Evolutionary conservation across 306 rosid genomes (phyloP).

Genomic region (Begonia fuchsioides): DNA sequence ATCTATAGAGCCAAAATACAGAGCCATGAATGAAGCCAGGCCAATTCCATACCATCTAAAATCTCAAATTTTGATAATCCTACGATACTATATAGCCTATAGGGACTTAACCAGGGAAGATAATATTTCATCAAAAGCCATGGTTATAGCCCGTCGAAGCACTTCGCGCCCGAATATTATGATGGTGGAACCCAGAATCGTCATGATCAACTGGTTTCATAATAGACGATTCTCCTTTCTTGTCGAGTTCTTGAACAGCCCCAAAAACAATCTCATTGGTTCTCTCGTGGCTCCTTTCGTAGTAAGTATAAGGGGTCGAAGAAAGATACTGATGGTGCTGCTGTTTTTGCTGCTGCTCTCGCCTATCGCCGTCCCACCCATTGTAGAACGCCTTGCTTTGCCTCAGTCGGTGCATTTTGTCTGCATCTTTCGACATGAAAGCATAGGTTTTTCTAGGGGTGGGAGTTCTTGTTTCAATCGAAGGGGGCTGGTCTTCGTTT

Average conservation of each 20-base stretch:
- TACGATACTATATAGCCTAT: no score
- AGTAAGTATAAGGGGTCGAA: conserved; percentile 48
- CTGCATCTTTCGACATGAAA: conserved; percentile 81
- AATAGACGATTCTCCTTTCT: conserved; percentile 24
- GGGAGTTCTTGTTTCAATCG: conserved; percentile 56
- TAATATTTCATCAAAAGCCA: conserved; percentile 25
- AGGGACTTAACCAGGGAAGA: no score
- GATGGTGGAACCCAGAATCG: conserved; percentile 32
- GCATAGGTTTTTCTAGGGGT: conserved; percentile 82
- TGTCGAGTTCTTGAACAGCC: conserved; percentile 67
- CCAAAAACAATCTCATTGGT: conserved; percentile 69
- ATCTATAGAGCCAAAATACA: no score
- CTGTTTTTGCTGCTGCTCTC: conserved; percentile 33
- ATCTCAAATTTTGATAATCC: no score
- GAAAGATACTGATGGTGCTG: conserved; percentile 51
- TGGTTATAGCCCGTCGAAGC: conserved; percentile 29
- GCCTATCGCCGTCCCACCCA: conserved; percentile 57
- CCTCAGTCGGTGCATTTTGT: conserved; percentile 54
- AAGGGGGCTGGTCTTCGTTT: conserved; percentile 71
- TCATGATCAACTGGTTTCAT: conserved; percentile 58
- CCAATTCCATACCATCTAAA: no score
- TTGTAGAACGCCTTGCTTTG: conserved; percentile 60
- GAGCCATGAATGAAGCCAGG: no score
- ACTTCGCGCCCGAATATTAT: conserved; percentile 32
- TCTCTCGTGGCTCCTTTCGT: conserved; percentile 44